Evolutionary conservation across 2,329 filamentous ascomycete genomes (phyloP).

Genomic region (Trichoderma sp.): DNA sequence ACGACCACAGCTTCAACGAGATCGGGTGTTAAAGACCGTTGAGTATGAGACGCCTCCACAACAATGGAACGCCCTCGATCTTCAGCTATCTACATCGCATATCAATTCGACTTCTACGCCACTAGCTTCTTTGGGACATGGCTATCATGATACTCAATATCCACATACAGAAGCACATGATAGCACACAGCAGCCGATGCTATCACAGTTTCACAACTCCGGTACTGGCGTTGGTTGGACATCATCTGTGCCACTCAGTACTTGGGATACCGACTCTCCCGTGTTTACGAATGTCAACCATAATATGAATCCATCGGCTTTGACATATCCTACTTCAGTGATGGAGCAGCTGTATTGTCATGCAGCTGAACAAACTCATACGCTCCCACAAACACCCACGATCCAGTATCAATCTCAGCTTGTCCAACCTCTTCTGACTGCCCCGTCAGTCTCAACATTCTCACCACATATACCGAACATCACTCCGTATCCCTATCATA

Average conservation of each 20-base stretch:
- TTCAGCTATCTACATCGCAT: not conserved
- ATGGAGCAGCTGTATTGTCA: not conserved
- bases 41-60: not conserved
- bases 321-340: not conserved
- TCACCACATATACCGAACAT: not conserved
- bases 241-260: not conserved
- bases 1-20: not conserved
- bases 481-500: not conserved
- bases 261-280: not conserved
- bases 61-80: not conserved
- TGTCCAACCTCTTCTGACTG: not conserved
- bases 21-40: not conserved
- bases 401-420: not conserved
- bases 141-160: not conserved
- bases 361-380: not conserved
- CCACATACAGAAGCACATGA: not conserved
- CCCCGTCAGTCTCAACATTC: not conserved
- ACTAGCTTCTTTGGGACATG: not conserved
- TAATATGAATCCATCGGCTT: not conserved
- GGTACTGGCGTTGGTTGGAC: not conserved
- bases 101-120: not conserved
- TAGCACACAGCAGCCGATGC: not conserved
- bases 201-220: not conserved
- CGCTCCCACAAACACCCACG: not conserved
- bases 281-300: not conserved